Conservation (phyloP, 305 asterid species). For the Solanum hybrid region DNA sequence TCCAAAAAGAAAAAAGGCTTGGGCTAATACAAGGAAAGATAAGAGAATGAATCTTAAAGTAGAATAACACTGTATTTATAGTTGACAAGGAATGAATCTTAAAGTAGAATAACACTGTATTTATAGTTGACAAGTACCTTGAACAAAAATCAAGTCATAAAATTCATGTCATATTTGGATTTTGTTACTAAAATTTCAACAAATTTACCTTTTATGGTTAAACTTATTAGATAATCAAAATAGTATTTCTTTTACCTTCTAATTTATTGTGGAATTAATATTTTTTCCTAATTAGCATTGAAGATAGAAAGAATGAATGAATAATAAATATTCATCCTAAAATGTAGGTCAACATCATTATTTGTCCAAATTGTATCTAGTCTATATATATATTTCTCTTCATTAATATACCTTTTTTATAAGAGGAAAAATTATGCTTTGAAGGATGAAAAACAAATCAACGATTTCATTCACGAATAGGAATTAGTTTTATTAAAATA, state of each 20-base stretch:
- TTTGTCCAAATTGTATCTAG: accelerated
- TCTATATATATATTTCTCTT: background rate
- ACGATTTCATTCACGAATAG: background rate
- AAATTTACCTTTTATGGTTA: background rate
- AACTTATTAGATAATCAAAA: background rate
- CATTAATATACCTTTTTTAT: background rate
- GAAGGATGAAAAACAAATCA: background rate
- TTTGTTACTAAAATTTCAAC: background rate
- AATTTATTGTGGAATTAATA: background rate
- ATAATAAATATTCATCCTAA: background rate
- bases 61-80: no score
- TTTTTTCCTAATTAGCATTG: background rate
- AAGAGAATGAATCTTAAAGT: no score
- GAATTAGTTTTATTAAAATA: background rate
- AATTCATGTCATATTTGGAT: background rate
- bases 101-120: no score
- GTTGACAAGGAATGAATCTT: no score
- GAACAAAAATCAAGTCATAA: background rate
- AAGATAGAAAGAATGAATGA: background rate
- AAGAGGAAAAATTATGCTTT: background rate
- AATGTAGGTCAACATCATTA: background rate
- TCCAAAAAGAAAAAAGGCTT: background rate
- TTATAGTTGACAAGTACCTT: background rate
- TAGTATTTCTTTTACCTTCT: background rate
- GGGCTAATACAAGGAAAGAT: no score